Conservation (phyloP, 805 yeast genomes). For the Blastobotrys attinorum region DNA sequence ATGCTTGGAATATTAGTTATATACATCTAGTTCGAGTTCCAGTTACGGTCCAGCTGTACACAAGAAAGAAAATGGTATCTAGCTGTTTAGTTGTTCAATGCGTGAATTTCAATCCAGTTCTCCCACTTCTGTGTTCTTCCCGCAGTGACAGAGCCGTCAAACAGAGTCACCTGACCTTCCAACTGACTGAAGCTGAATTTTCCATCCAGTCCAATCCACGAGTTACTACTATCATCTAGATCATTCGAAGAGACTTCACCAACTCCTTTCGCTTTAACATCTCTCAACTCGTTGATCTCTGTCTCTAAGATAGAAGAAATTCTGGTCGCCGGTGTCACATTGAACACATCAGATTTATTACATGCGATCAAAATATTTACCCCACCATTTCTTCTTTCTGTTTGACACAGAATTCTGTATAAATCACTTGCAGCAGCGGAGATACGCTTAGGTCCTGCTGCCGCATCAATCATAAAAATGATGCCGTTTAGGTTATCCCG, state of each 20-base stretch:
- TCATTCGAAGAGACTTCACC: slow-evolving; percentile 30
- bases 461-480: slow-evolving; percentile 71
- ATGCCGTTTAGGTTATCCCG: slow-evolving; percentile 55
- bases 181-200: slow-evolving; percentile 57
- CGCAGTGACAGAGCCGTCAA: slow-evolving; percentile 65
- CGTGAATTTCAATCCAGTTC: slow-evolving; percentile 72
- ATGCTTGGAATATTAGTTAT: neutral
- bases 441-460: slow-evolving; percentile 42
- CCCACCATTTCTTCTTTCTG: slow-evolving; percentile 63
- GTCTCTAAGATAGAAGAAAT: slow-evolving; percentile 51
- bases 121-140: slow-evolving; percentile 52
- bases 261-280: slow-evolving; percentile 40
- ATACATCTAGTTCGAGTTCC: too few relatives aligned
- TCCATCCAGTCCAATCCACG: slow-evolving; percentile 33
- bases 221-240: slow-evolving; percentile 37
- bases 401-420: slow-evolving; percentile 47
- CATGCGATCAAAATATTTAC: slow-evolving; percentile 70
- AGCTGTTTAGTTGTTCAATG: slow-evolving; percentile 35
- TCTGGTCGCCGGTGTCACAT: slow-evolving; percentile 62
- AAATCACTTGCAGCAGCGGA: slow-evolving; percentile 51
- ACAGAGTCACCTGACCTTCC: slow-evolving; percentile 55
- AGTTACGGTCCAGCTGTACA: too few relatives aligned
- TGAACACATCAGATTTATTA: slow-evolving; percentile 81
- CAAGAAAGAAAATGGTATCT: too few relatives aligned
- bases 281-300: slow-evolving; percentile 53